A percentile compares a stretch with the other conserved stretches of the same genome.
Evolutionary conservation across 2,329 filamentous ascomycete species (phyloP).

Genomic region (Chrysosporium queenslandicum): DNA sequence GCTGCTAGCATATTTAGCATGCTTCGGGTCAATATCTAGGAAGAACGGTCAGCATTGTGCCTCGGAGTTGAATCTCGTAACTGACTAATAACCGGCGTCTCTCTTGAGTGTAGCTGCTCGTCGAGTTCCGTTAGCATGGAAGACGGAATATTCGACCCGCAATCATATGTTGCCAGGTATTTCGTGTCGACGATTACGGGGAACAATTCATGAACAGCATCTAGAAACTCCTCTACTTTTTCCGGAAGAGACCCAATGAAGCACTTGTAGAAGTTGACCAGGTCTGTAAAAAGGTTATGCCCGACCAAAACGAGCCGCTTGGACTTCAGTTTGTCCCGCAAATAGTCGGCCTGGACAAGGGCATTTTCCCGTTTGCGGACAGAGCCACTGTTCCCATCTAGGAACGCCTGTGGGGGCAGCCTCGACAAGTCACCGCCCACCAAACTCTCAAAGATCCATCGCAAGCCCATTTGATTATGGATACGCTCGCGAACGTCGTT

Average conservation of each 20-base stretch:
- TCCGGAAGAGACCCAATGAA: constrained; percentile 51
- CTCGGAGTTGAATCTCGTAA: neutral
- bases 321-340: constrained; percentile 36
- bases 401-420: constrained; percentile 29
- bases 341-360: constrained; percentile 16
- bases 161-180: constrained; percentile 51
- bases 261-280: constrained; percentile 51
- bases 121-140: constrained; percentile 11
- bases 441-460: constrained; percentile 41
- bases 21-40: constrained; percentile 25
- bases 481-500: constrained; percentile 24
- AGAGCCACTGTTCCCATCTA: constrained; percentile 18
- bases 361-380: neutral
- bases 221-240: constrained; percentile 45
- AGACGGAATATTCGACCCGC: constrained; percentile 23
- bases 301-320: constrained; percentile 47
- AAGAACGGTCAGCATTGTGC: constrained; percentile 1
- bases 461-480: constrained; percentile 33
- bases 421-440: constrained; percentile 33
- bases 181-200: constrained; percentile 54
- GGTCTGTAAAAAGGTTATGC: constrained; percentile 54
- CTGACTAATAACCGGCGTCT: constrained; percentile 27
- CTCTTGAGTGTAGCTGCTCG: constrained; percentile 20
- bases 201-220: constrained; percentile 44
- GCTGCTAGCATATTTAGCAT: constrained; percentile 25